Percentiles rank a stretch among this genome's conserved stretches.
phyloP scores from a whole-genome alignment of 176 grass and related monocot species.

The Ensete ventricosum region DNA sequence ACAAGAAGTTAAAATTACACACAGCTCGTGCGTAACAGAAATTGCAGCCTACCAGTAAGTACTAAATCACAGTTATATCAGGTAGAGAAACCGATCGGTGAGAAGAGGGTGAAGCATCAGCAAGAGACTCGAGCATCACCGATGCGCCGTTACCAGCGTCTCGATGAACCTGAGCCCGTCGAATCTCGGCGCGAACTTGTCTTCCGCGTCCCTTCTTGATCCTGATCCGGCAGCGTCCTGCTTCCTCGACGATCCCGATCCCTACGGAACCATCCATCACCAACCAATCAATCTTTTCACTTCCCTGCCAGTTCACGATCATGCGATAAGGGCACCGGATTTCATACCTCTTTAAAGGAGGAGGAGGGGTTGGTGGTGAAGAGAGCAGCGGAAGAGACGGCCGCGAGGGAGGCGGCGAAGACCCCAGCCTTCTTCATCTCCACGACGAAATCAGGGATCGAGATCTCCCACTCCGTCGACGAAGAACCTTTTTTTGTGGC shows the following conservation, averaged over 20 bases:
- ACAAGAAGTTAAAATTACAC: too few species aligned
- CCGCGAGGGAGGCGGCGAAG: background rate
- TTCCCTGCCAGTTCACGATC: too few species aligned
- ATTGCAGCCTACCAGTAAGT: too few species aligned
- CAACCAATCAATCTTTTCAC: background rate
- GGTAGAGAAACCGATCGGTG: background rate
- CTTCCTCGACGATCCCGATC: background rate
- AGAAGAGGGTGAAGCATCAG: background rate
- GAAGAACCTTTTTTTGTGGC: too few species aligned
- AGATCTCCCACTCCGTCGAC: too few species aligned
- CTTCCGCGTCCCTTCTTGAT: background rate
- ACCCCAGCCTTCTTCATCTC: conserved; percentile 5
- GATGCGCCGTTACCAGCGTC: conserved; percentile 2
- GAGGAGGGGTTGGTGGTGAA: background rate
- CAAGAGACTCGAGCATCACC: background rate
- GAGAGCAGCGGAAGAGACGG: background rate
- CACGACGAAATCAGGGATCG: too few species aligned
- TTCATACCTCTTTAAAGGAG: background rate
- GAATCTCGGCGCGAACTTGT: conserved; percentile 7
- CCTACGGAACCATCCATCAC: background rate
- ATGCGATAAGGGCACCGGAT: background rate
- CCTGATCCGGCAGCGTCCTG: background rate
- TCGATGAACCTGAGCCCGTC: conserved; percentile 4
- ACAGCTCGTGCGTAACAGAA: too few species aligned
- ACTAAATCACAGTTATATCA: too few species aligned